Conservation (phyloP, 2,329 filamentous ascomycete species). For the Fusarium sp. region DNA sequence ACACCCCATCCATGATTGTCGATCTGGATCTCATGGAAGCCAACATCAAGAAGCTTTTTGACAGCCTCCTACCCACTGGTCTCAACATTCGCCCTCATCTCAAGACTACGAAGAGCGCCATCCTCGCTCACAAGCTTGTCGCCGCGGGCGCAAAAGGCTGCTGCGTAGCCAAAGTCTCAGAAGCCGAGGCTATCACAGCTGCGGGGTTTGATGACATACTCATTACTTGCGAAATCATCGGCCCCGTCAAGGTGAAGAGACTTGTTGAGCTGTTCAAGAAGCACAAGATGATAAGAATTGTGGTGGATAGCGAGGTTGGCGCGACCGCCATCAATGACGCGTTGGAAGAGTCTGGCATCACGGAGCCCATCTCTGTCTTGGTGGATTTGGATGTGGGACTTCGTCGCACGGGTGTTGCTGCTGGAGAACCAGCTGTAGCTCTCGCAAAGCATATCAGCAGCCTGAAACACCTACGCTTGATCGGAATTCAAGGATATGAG, state of each 20-base stretch:
- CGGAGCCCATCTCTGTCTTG: slow-evolving; percentile 17
- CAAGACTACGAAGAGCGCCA: slow-evolving; percentile 32
- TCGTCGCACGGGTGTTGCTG: slow-evolving; percentile 12
- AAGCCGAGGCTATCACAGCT: slow-evolving; percentile 31
- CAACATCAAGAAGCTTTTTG: slow-evolving; percentile 62
- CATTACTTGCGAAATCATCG: slow-evolving; percentile 37
- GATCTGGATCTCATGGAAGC: slow-evolving; percentile 63
- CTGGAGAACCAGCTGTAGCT: not conserved
- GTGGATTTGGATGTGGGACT: slow-evolving; percentile 36
- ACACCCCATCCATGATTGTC: slow-evolving; percentile 68
- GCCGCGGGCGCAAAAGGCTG: slow-evolving; percentile 32
- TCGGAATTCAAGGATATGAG: slow-evolving; percentile 36
- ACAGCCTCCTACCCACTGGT: slow-evolving; percentile 58
- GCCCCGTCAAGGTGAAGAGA: slow-evolving; percentile 12
- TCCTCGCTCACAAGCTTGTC: slow-evolving; percentile 20
- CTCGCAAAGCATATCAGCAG: slow-evolving; percentile 18
- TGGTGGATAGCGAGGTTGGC: slow-evolving; percentile 23
- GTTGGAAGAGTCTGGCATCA: not conserved
- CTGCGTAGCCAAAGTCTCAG: slow-evolving; percentile 32
- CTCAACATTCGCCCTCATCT: slow-evolving; percentile 42
- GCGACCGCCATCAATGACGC: slow-evolving; percentile 24
- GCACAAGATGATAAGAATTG: slow-evolving; percentile 14
- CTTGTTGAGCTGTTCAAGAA: slow-evolving; percentile 29
- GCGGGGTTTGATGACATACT: slow-evolving; percentile 34
- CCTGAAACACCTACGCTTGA: slow-evolving; percentile 15